phyloP scores from a whole-genome alignment of 306 rosid species.

The Glycine soja region DNA sequence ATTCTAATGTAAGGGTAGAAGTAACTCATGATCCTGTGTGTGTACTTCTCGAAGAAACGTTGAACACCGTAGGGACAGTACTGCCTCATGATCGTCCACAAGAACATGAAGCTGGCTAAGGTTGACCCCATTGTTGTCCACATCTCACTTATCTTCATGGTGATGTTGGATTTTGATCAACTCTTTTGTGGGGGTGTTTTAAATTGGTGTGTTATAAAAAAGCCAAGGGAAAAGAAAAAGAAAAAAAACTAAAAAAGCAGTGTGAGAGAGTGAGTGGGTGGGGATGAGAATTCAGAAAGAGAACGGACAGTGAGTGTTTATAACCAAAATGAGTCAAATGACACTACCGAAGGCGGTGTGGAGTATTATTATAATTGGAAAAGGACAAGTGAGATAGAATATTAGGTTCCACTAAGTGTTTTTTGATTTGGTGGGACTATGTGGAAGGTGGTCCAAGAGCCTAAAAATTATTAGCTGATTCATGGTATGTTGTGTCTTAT shows the following conservation, averaged over 20 bases:
- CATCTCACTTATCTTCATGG: constrained; percentile 65
- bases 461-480: constrained; percentile 35
- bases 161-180: constrained; percentile 28
- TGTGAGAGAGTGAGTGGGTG: constrained; percentile 35
- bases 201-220: constrained; percentile 2
- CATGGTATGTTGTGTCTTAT: constrained; percentile 44
- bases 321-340: constrained; percentile 58
- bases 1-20: constrained; percentile 75
- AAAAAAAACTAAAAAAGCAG: neutral
- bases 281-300: constrained; percentile 41
- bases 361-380: constrained; percentile 19
- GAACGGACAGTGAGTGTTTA: constrained; percentile 23
- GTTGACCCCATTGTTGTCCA: constrained; percentile 84
- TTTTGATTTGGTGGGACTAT: constrained; percentile 59
- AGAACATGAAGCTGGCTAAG: constrained; percentile 83
- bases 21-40: constrained; percentile 54
- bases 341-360: constrained; percentile 35
- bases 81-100: constrained; percentile 85
- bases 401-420: constrained; percentile 49
- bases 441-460: constrained; percentile 50
- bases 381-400: constrained; percentile 44
- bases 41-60: constrained; percentile 61
- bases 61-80: constrained; percentile 77
- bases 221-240: neutral
- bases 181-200: neutral